Percentiles rank a stretch among this genome's conserved stretches.
Conservation (phyloP, 2,329 filamentous ascomycete species). For the Calonectria ilicicola region DNA sequence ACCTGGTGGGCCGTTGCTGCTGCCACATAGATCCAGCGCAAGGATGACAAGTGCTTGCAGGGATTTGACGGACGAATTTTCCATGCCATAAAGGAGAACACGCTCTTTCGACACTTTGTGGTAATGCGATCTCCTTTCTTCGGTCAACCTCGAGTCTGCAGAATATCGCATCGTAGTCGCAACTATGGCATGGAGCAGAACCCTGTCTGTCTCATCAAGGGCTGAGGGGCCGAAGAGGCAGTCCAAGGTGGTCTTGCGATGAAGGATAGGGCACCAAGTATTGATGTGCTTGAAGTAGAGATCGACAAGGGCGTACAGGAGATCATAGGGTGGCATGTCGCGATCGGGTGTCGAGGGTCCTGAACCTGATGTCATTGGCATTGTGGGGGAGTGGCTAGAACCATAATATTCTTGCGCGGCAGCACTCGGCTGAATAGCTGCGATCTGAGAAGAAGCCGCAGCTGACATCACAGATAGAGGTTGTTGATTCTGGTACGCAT, state of each 20-base stretch:
- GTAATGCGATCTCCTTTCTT: slow-evolving; percentile 79
- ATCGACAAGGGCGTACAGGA: slow-evolving; percentile 79
- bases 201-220: slow-evolving; percentile 83
- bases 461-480: slow-evolving; percentile 53
- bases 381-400: slow-evolving; percentile 65
- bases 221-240: slow-evolving; percentile 82
- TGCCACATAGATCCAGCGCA: slow-evolving; percentile 85
- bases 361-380: slow-evolving; percentile 62
- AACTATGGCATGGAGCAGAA: slow-evolving; percentile 89
- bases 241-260: slow-evolving; percentile 84
- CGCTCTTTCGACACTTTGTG: slow-evolving; percentile 86
- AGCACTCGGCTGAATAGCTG: slow-evolving; percentile 52
- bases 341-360: slow-evolving; percentile 59
- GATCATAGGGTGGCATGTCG: slow-evolving; percentile 80
- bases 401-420: slow-evolving; percentile 64
- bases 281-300: slow-evolving; percentile 86
- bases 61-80: slow-evolving; percentile 89
- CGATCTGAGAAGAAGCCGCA: slow-evolving; percentile 49
- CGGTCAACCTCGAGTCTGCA: slow-evolving; percentile 78
- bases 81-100: slow-evolving; percentile 87
- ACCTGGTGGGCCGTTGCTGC: slow-evolving; percentile 88
- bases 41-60: slow-evolving; percentile 90
- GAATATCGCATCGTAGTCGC: slow-evolving; percentile 90
- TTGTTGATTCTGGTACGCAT: slow-evolving; percentile 61
- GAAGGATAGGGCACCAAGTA: slow-evolving; percentile 90